Evolutionary conservation across 1,139 yeast species (phyloP).

Genomic region (Scheffersomyces segobiensis): DNA sequence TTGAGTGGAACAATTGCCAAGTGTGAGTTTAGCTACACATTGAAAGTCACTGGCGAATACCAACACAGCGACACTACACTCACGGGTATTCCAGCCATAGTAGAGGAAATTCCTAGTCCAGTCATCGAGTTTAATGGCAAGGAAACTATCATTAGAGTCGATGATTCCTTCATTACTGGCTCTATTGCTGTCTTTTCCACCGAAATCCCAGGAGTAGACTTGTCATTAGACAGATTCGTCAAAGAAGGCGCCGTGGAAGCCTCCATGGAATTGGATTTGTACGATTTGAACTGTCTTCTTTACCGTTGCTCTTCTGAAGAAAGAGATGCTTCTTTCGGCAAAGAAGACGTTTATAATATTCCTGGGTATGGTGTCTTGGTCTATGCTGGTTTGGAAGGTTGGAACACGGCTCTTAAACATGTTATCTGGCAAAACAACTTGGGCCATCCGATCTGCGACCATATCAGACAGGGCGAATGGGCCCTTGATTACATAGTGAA

Average conservation of each 20-base stretch:
- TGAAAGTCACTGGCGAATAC: constrained; percentile 55
- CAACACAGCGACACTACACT: constrained; percentile 40
- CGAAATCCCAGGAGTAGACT: constrained; percentile 55
- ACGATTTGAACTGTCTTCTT: constrained; percentile 73
- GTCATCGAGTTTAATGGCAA: constrained; percentile 40
- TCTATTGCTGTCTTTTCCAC: constrained; percentile 85
- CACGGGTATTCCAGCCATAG: constrained; percentile 65
- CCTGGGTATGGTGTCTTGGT: constrained; percentile 74
- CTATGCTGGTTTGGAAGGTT: constrained; percentile 93
- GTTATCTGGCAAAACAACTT: constrained; percentile 72
- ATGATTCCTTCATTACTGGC: constrained; percentile 78
- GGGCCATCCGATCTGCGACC: constrained; percentile 80
- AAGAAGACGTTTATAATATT: constrained; percentile 68
- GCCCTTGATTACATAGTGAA: constrained; percentile 75
- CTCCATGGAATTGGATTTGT: constrained; percentile 55
- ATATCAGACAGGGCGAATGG: constrained; percentile 84
- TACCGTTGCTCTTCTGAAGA: constrained; percentile 88
- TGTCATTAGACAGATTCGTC: constrained; percentile 60
- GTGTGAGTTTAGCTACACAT: constrained; percentile 58
- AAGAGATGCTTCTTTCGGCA: constrained; percentile 72
- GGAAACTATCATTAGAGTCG: constrained; percentile 53
- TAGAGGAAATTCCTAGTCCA: constrained; percentile 56
- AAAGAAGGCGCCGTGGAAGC: constrained; percentile 78
- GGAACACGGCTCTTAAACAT: constrained; percentile 69
- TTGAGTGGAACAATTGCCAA: constrained; percentile 68